Evolutionary conservation across 139 green algal species (phyloP).

Genomic region (Pleodorina starrii): DNA sequence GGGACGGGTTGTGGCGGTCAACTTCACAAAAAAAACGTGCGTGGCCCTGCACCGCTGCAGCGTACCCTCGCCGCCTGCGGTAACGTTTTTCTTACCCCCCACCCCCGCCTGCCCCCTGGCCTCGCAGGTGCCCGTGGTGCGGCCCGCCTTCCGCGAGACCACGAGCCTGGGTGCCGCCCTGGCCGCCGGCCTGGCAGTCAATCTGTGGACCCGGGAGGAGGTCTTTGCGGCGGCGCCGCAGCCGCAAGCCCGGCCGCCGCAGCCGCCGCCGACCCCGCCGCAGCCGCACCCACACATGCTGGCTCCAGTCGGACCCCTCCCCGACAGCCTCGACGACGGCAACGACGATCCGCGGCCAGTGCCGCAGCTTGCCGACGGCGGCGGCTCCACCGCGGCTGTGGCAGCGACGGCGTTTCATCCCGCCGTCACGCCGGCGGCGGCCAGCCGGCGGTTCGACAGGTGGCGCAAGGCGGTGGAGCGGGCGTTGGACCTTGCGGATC

Average conservation of each 20-base stretch:
- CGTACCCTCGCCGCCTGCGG: too few relatives aligned
- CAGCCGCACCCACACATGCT: neutral
- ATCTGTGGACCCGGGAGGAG: conserved; percentile 82
- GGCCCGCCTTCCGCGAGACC: conserved; percentile 92
- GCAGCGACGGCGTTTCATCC: neutral
- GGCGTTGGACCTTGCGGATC: conserved; percentile 76
- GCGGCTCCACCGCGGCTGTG: neutral
- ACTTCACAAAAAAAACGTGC: too few relatives aligned
- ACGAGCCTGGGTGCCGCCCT: conserved; percentile 93
- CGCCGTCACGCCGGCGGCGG: neutral
- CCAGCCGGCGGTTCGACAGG: conserved; percentile 60
- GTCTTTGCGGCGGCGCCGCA: conserved; percentile 7
- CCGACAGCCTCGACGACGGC: neutral
- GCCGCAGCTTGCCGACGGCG: neutral
- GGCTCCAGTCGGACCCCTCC: neutral
- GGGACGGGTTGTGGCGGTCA: too few relatives aligned
- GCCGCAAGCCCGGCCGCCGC: neutral
- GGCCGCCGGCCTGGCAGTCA: conserved; percentile 91
- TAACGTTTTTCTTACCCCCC: too few relatives aligned
- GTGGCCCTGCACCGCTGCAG: too few relatives aligned
- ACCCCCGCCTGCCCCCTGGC: too few relatives aligned
- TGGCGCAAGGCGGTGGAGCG: conserved; percentile 84
- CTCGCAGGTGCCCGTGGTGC: conserved; percentile 82
- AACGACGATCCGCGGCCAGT: neutral
- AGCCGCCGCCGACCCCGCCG: neutral